Conservation (phyloP, 345 rosid genomes). For the Aurinia saxatilis region DNA sequence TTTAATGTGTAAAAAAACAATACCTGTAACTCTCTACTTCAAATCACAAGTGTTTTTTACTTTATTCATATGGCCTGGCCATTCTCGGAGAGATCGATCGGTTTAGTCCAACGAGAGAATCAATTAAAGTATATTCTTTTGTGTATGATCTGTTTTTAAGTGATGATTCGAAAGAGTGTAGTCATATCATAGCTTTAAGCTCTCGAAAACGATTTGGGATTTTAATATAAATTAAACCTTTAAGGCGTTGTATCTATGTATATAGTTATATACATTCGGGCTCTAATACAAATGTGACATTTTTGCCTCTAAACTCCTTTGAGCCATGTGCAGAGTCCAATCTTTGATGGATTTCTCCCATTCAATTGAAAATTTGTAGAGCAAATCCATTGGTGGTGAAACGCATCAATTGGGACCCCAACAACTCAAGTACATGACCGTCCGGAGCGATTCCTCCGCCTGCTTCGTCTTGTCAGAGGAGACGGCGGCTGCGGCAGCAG, state of each 20-base stretch:
- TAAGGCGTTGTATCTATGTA: background rate
- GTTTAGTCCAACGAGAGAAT: too few relatives aligned
- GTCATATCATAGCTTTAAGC: too few relatives aligned
- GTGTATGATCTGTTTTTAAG: too few relatives aligned
- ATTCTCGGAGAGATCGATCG: too few relatives aligned
- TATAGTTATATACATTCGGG: background rate
- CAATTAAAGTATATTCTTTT: too few relatives aligned
- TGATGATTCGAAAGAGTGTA: too few relatives aligned
- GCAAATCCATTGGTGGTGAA: background rate
- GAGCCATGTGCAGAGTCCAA: too few relatives aligned
- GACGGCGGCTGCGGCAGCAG: background rate
- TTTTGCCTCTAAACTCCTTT: background rate
- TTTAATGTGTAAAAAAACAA: conserved; percentile 18
- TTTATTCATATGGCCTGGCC: too few relatives aligned
- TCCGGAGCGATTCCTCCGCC: conserved; percentile 41
- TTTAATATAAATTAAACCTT: background rate
- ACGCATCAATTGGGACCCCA: conserved; percentile 45
- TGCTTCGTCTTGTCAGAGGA: conserved; percentile 17
- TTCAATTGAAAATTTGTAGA: background rate
- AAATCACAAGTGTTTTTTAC: background rate
- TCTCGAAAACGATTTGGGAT: too few relatives aligned
- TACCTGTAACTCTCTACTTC: conserved; percentile 23
- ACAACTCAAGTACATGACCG: conserved; percentile 54
- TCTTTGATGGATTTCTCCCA: background rate
- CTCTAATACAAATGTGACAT: background rate